Percentiles rank a stretch among this genome's conserved stretches.
Conservation (phyloP, 2,329 filamentous ascomycete genomes). For the Sphaerostilbella broomeana region DNA sequence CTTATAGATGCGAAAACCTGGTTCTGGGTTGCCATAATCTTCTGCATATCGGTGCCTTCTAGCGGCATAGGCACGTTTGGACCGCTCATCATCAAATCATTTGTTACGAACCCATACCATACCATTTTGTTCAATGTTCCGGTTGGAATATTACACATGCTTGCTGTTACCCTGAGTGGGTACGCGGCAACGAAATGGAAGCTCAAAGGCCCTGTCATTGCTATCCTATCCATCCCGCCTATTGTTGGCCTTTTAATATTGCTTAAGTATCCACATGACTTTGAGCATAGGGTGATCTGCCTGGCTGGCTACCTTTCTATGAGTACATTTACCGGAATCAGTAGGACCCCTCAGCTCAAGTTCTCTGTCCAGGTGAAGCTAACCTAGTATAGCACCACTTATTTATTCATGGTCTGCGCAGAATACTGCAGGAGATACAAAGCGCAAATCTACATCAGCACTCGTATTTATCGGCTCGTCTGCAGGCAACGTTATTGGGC, state of each 20-base stretch:
- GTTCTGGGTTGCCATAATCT: conserved; percentile 49
- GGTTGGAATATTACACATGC: conserved; percentile 52
- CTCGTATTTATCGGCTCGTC: conserved; percentile 60
- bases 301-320: conserved; percentile 53
- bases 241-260: conserved; percentile 51
- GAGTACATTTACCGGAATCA: conserved; percentile 46
- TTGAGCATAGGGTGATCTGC: conserved; percentile 40
- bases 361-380: conserved; percentile 24
- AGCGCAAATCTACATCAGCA: conserved; percentile 59
- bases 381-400: conserved; percentile 37
- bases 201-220: conserved; percentile 50
- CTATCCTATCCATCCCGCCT: conserved; percentile 48
- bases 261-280: conserved; percentile 40
- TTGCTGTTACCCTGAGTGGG: conserved; percentile 51
- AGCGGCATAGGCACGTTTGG: conserved; percentile 54
- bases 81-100: conserved; percentile 52
- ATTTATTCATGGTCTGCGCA: conserved; percentile 56
- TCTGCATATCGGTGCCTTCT: conserved; percentile 50
- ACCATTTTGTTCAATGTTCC: conserved; percentile 57
- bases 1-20: conserved; percentile 53
- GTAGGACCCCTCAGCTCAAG: too few relatives aligned
- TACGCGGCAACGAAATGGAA: conserved; percentile 49
- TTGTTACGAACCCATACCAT: conserved; percentile 50
- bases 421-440: conserved; percentile 63
- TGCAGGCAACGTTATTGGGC: conserved; percentile 60